Evolutionary conservation across 352 stramenopile species (phyloP).

Genomic region (Phytophthora lateralis): DNA sequence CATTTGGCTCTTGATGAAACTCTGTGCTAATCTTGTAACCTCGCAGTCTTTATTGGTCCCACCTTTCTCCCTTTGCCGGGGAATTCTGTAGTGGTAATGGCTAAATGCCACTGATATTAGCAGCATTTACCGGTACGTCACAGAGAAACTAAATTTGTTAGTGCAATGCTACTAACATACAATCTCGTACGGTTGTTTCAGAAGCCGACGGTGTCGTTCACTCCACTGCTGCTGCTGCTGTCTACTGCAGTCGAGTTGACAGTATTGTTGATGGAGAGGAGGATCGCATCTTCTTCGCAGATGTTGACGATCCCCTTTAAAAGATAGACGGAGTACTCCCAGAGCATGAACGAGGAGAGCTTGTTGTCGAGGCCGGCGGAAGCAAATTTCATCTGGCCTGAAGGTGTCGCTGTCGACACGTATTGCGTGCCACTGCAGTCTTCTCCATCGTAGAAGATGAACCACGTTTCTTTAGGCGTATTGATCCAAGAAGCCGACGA

Average conservation of each 20-base stretch:
- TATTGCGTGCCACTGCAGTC: slow-evolving; percentile 22
- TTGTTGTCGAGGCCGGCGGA: slow-evolving; percentile 22
- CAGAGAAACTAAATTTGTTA: too few relatives aligned
- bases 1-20: too few relatives aligned
- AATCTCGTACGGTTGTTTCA: background rate
- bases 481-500: slow-evolving; percentile 33
- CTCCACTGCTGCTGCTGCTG: background rate
- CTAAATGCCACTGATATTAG: background rate
- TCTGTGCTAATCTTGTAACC: too few relatives aligned
- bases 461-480: slow-evolving; percentile 5
- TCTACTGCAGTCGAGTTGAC: background rate
- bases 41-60: too few relatives aligned
- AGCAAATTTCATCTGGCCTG: slow-evolving; percentile 26
- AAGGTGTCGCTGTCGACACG: slow-evolving; percentile 4
- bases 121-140: too few relatives aligned
- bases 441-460: slow-evolving; percentile 32
- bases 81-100: background rate
- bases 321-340: slow-evolving; percentile 18
- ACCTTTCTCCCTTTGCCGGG: too few relatives aligned
- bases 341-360: slow-evolving; percentile 43
- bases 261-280: background rate
- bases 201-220: background rate
- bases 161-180: too few relatives aligned
- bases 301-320: slow-evolving; percentile 21
- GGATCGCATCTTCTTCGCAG: slow-evolving; percentile 22